Evolutionary conservation across 805 yeast genomes (phyloP).

Genomic region (Hagleromyces aurorensis): DNA sequence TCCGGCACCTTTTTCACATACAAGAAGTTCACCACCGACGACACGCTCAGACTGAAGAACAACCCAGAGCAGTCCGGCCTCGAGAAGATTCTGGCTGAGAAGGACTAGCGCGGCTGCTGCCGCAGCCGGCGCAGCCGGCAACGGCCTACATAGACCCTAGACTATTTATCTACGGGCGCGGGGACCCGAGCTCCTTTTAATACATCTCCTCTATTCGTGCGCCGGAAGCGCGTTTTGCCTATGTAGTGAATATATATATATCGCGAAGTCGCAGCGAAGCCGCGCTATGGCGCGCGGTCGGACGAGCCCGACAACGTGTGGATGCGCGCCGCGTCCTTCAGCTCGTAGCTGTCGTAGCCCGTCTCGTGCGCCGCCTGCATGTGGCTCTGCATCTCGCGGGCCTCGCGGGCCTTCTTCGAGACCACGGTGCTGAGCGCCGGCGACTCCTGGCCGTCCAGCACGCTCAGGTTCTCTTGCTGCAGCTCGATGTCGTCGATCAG

Average conservation of each 20-base stretch:
- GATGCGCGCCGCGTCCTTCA: no score
- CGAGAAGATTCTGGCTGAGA: conserved; percentile 21
- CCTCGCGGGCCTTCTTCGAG: conserved; percentile 14
- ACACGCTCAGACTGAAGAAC: conserved; percentile 39
- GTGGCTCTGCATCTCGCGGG: conserved; percentile 3
- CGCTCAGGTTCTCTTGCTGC: conserved; percentile 20
- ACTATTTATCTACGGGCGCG: no score
- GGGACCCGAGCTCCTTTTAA: no score
- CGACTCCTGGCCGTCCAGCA: conserved; percentile 18
- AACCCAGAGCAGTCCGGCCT: conserved; percentile 36
- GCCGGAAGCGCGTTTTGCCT: no score
- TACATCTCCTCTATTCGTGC: no score
- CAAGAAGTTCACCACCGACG: conserved; percentile 44
- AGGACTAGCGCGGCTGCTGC: no score
- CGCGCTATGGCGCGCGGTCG: no score
- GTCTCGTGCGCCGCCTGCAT: conserved; percentile 1
- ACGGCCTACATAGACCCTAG: no score
- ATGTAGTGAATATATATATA: no score
- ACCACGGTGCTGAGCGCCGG: conserved; percentile 7
- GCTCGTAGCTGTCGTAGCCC: conserved; percentile 4
- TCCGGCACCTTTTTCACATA: conserved; percentile 45
- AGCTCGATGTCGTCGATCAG: conserved; percentile 22
- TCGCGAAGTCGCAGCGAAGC: no score
- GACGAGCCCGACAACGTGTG: no score
- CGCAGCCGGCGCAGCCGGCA: no score